A percentile compares a stretch with the other conserved stretches of the same genome.
phyloP scores from a whole-genome alignment of 495 filamentous ascomycete species.

The Penicillium silybi region DNA sequence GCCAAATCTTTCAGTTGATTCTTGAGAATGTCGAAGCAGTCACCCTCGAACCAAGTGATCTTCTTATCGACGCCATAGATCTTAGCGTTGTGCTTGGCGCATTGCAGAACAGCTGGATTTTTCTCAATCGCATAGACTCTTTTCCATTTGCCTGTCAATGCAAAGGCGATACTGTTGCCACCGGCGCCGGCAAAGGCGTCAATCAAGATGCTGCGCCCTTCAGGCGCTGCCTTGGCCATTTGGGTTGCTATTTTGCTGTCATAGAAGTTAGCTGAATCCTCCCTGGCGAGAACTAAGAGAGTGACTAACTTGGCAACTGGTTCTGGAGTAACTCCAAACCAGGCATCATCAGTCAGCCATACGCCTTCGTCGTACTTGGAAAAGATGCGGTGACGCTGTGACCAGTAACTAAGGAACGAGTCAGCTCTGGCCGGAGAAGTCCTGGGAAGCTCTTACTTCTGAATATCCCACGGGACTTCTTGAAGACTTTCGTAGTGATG shows the following conservation, averaged over 20 bases:
- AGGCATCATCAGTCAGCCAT: constrained; percentile 85
- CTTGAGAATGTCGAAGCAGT: constrained; percentile 66
- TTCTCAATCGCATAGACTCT: constrained; percentile 86
- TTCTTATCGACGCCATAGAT: constrained; percentile 77
- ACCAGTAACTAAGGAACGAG: constrained; percentile 65
- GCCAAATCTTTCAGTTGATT: constrained; percentile 47
- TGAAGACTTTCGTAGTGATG: constrained; percentile 60
- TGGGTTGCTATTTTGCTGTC: constrained; percentile 75
- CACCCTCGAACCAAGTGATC: constrained; percentile 80
- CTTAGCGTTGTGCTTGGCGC: constrained; percentile 87
- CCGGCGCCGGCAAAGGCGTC: constrained; percentile 91
- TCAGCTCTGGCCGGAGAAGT: constrained; percentile 9
- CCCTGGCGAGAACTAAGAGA: not conserved
- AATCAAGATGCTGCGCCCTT: constrained; percentile 57
- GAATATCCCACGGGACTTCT: constrained; percentile 68
- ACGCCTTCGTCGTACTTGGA: constrained; percentile 77
- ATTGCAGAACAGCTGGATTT: constrained; percentile 68
- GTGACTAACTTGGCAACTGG: constrained; percentile 70
- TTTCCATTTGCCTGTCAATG: constrained; percentile 68
- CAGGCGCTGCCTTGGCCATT: constrained; percentile 50
- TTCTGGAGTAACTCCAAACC: constrained; percentile 96
- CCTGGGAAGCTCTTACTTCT: constrained; percentile 52
- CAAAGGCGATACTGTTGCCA: constrained; percentile 94
- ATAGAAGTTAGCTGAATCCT: not conserved
- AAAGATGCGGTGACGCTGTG: constrained; percentile 82